Base-by-base conservation (phyloP, 1,284 basidiomycete species). In the Vanrija humicola region DNA sequence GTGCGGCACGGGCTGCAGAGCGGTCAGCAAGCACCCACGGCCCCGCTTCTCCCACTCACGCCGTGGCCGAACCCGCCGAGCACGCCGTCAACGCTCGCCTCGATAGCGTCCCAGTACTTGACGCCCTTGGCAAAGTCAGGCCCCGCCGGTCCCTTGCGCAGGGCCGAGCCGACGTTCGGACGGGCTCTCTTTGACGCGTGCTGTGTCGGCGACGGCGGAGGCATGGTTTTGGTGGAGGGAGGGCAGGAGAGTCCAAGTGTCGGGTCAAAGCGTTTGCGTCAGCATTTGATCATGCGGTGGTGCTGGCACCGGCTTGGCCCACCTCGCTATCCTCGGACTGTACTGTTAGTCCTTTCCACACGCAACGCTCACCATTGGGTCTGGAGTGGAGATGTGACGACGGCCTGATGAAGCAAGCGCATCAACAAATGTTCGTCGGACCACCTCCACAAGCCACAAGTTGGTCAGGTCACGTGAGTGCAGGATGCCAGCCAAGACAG, bases 1-100 rank as follows among this genome's bases (percentile, higher is more conserved):
- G 46, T 91, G 83, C 0, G 93, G 92, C 8, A 95, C 81, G 43
- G 89, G 83, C 89, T 93, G 59, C 26, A 43, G 38, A 18, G 46
- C 18, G 54, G 51, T 23, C 28, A 6, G n/a, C n/a, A 14, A n/a
- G 16, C 7, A 3, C 21, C 8, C 21, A 16, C 23, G 8, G 15
- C 23, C 14, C 26, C 19, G 15, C 26, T 34, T 70, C 74, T 61
- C 42, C 21, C 21, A 23, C 21, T 23, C 21, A 75, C 74, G 1
- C 75, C 77, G 43, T 65, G 68, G 6, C 77, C 77, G 49, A 75
- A 78, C 0, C 79, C 79, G 0, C 79, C 79, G 14, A 80, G 68
- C 0, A 80, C 78, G 25, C 78, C 79, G 60, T 79, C 73, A 10
- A 79, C 73, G 46, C 67, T 72, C 1, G 79, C 78, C 10, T 75